Evolutionary conservation across 345 rosid genomes (phyloP).

Genomic region (Brassica rapa): DNA sequence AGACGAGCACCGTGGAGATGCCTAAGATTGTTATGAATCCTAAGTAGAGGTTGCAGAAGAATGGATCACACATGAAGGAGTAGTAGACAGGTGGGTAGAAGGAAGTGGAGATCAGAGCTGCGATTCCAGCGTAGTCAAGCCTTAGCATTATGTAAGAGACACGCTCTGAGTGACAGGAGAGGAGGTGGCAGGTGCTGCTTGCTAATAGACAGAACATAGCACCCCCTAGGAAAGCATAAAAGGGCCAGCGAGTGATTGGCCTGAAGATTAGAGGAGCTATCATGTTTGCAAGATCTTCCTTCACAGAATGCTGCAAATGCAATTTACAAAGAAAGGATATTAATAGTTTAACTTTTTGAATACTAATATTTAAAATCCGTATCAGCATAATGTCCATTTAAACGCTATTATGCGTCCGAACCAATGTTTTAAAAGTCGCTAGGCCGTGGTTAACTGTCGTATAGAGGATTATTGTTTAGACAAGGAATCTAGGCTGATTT

Average conservation of each 20-base stretch:
- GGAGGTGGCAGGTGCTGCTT: constrained; percentile 86
- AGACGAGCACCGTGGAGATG: constrained; percentile 59
- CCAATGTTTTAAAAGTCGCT: too few species aligned
- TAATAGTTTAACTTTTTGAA: too few species aligned
- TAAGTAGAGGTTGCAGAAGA: constrained; percentile 86
- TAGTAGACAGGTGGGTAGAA: constrained; percentile 89
- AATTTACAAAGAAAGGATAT: neutral
- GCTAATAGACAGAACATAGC: constrained; percentile 96
- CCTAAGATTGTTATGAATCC: constrained; percentile 84
- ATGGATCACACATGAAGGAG: constrained; percentile 91
- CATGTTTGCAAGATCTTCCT: constrained; percentile 72
- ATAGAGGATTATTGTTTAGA: too few species aligned
- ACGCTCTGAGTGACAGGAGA: constrained; percentile 86
- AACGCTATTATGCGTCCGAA: too few species aligned
- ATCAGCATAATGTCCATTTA: too few species aligned
- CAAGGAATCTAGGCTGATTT: too few species aligned
- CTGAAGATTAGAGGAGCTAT: constrained; percentile 70
- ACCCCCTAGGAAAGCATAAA: constrained; percentile 83
- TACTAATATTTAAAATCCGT: too few species aligned
- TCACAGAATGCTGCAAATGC: constrained; percentile 59
- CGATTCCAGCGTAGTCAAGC: constrained; percentile 86
- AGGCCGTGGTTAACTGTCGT: too few species aligned
- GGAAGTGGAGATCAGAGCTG: constrained; percentile 85
- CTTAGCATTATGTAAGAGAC: constrained; percentile 87
- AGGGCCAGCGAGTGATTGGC: constrained; percentile 94